Conservation (phyloP, 163 green algal genomes). For the Scenedesmus sp. region DNA sequence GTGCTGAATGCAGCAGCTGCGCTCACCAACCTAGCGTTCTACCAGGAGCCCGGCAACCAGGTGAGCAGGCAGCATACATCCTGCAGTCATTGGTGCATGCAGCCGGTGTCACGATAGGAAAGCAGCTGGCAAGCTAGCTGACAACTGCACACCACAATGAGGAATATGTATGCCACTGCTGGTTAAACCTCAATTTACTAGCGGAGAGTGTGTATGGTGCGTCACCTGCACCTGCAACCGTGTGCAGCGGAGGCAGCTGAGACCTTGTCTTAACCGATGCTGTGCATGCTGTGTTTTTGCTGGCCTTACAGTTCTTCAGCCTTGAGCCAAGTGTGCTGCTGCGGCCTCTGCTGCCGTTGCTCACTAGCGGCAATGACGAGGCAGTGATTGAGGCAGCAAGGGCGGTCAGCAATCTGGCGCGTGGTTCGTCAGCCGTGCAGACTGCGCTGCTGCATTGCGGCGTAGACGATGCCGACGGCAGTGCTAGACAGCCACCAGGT, state of each 20-base stretch:
- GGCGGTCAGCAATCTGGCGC: slow-evolving; percentile 72
- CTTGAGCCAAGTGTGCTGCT: slow-evolving; percentile 57
- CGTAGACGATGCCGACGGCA: background rate
- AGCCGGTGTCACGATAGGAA: background rate
- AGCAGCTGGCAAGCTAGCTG: background rate
- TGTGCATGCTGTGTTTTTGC: background rate
- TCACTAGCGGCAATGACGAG: slow-evolving; percentile 74
- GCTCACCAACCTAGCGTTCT: slow-evolving; percentile 76
- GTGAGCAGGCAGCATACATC: slow-evolving; percentile 19
- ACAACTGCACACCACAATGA: background rate
- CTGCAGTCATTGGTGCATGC: background rate
- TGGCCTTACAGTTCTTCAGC: slow-evolving; percentile 49
- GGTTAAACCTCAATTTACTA: too few relatives aligned
- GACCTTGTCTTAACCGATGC: background rate
- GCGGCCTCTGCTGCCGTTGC: slow-evolving; percentile 64
- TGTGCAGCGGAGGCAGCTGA: background rate
- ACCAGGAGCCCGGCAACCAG: slow-evolving; percentile 59
- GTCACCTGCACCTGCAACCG: too few relatives aligned
- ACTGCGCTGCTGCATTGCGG: slow-evolving; percentile 58
- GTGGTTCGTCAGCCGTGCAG: slow-evolving; percentile 44
- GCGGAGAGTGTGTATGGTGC: too few relatives aligned
- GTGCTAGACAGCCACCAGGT: background rate
- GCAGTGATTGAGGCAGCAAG: slow-evolving; percentile 68
- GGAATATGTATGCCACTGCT: too few relatives aligned
- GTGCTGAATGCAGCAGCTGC: slow-evolving; percentile 72